Evolutionary conservation across 2,329 filamentous ascomycete genomes (phyloP).

Genomic region (Hypomyces perniciosus): DNA sequence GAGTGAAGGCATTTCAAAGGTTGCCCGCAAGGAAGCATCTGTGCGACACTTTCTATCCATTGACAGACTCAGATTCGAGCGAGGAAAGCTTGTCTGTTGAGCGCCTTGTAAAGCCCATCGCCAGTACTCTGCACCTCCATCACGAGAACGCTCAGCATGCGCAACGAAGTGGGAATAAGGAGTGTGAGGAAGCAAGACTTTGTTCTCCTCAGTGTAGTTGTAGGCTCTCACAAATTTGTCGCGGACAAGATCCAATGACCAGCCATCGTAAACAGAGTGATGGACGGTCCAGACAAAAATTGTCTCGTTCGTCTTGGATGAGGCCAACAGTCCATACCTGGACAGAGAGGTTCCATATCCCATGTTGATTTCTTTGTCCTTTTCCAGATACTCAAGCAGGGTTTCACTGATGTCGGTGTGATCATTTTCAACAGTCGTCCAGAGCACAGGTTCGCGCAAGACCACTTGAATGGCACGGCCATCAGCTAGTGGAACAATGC

Average conservation of each 20-base stretch:
- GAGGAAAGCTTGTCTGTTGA: no score
- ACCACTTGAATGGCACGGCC: conserved; percentile 4
- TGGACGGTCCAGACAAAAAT: not conserved
- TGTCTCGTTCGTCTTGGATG: not conserved
- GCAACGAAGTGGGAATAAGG: not conserved
- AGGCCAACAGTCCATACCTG: not conserved
- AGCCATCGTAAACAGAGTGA: conserved; percentile 5
- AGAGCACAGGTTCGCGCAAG: not conserved
- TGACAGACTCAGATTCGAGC: no score
- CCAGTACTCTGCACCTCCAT: no score
- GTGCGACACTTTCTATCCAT: no score
- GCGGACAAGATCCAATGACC: not conserved
- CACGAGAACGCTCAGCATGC: no score
- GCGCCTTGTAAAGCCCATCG: no score
- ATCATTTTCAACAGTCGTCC: not conserved
- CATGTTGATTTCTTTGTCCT: not conserved
- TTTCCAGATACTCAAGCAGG: not conserved
- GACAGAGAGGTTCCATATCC: not conserved
- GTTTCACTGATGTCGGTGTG: not conserved
- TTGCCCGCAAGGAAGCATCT: no score
- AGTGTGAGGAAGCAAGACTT: not conserved
- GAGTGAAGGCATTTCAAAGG: not conserved
- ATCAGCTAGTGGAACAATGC: conserved; percentile 1
- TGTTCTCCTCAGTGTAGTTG: not conserved
- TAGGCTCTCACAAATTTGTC: not conserved